These are phyloP conservation scores for Brassica juncea DNA, from an alignment of 345 rosid species.

Conservation along the genomic window DNA sequence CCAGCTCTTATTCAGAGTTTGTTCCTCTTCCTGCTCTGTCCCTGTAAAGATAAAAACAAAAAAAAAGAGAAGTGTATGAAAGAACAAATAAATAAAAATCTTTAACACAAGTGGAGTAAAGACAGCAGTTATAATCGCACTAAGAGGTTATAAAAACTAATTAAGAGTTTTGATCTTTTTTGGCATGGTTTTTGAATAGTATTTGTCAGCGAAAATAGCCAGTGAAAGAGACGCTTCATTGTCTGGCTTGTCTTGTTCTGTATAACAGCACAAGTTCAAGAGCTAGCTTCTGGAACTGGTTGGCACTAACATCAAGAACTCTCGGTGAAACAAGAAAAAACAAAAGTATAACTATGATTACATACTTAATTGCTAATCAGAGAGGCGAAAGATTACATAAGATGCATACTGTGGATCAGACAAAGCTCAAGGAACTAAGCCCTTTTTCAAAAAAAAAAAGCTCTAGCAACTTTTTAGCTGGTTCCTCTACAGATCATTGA, in stretches of 20 bases:
- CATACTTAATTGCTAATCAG: constrained; percentile 7
- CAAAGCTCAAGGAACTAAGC: not conserved
- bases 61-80: not conserved
- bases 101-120: constrained; percentile 38
- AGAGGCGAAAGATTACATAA: constrained; percentile 9
- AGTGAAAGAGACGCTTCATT: constrained; percentile 18
- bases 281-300: constrained; percentile 36
- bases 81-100: constrained; percentile 18
- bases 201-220: constrained; percentile 27
- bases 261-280: constrained; percentile 19
- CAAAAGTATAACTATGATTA: constrained; percentile 14
- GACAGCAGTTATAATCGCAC: constrained; percentile 27
- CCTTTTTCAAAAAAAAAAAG: not conserved
- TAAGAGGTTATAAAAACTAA: constrained; percentile 23
- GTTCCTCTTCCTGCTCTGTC: constrained; percentile 6
- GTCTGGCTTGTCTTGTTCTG: constrained; percentile 35
- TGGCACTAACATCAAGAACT: constrained; percentile 31
- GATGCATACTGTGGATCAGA: constrained; percentile 24
- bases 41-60: constrained; percentile 9
- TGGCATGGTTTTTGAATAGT: constrained; percentile 27
- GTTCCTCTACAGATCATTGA: constrained; percentile 10
- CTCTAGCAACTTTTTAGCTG: constrained; percentile 6
- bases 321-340: constrained; percentile 9
- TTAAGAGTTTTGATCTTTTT: constrained; percentile 11
- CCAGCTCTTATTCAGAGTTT: constrained; percentile 38